These are phyloP conservation scores for Tricholoma hemisulphureum DNA, from an alignment of 768 basidiomycete species.

Conservation along the genomic window DNA sequence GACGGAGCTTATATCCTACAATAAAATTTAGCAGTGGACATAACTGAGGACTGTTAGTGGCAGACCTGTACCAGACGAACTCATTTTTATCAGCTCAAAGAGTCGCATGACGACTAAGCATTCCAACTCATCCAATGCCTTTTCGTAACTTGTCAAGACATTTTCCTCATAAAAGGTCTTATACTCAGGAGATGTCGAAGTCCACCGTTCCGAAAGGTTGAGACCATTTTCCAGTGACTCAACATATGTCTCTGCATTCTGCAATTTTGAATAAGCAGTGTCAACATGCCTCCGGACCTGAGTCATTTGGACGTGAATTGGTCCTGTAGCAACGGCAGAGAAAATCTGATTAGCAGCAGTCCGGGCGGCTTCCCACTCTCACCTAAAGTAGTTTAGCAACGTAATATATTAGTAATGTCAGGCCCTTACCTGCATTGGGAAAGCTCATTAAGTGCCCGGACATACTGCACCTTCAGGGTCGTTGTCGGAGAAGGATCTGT, in stretches of 20 bases:
- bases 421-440: neutral
- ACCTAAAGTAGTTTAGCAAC: neutral
- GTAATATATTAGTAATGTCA: neutral
- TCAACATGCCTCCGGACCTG: neutral
- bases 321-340: neutral
- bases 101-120: conserved; percentile 16
- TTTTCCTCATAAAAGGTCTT: neutral
- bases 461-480: conserved; percentile 1
- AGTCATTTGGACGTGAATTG: neutral
- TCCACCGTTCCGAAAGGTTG: neutral
- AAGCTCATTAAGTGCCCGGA: neutral
- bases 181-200: neutral
- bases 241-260: neutral
- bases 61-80: conserved; percentile 21
- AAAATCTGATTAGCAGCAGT: neutral
- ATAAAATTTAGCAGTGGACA: too few relatives aligned
- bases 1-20: conserved; percentile 28
- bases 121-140: conserved; percentile 19
- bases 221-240: neutral
- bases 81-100: conserved; percentile 23
- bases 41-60: too few relatives aligned
- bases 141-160: conserved; percentile 7
- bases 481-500: neutral
- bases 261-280: neutral
- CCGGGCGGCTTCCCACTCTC: neutral